Base-by-base conservation (phyloP, 805 yeast genomes). In the Ogataea allantospora region DNA sequence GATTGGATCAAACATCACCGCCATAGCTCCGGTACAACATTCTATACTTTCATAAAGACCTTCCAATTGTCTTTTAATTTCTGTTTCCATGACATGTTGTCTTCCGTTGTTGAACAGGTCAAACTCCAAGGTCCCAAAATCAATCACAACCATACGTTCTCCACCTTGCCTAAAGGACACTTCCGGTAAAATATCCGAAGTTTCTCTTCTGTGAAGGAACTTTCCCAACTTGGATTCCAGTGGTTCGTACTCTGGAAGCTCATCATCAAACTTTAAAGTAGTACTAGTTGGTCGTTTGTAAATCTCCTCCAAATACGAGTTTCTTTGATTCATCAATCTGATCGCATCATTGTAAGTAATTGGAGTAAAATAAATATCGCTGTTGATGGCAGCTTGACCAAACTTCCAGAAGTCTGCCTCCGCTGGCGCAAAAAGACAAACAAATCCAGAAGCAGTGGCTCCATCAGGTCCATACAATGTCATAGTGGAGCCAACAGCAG, bases 351-450 rank as follows among this genome's bases (percentile, higher is more conserved):
- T 78, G 53, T 76, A 83, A 11, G 77, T 55, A 29, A 91, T 71
- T 21, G 96, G 96, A 39, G 79, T 78, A 68, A 93, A 91, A 49
- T 75, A 75, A 41, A 91, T 77, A 30, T 62, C 52, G 57, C 93
- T 98, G 57, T 97, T 97, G 8, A 98, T 96, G 59, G 85, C 88
- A 24, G 87, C 88, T 67, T 93, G 98, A 31, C 99, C 99, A 58
- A 91, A 84, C 67, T 91, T 93, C 97, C 98, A 91, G 81, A 89
- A 78, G 66, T 93, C 99, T 28, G 93, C 87, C 57, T 88, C 95
- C 11, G 87, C 84, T 47, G 93, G 95, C 41, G 91, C 97, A 5
- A 95, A 96, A 56, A 88, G 83, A 64, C 98, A 93, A 19, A 91
- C 96, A 58, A 91, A 93, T 0, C 99, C 99, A 56, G 98, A 98